A percentile compares a stretch with the other conserved stretches of the same genome.
phyloP scores from a whole-genome alignment of 306 rosid species.

The Pyrus communis region DNA sequence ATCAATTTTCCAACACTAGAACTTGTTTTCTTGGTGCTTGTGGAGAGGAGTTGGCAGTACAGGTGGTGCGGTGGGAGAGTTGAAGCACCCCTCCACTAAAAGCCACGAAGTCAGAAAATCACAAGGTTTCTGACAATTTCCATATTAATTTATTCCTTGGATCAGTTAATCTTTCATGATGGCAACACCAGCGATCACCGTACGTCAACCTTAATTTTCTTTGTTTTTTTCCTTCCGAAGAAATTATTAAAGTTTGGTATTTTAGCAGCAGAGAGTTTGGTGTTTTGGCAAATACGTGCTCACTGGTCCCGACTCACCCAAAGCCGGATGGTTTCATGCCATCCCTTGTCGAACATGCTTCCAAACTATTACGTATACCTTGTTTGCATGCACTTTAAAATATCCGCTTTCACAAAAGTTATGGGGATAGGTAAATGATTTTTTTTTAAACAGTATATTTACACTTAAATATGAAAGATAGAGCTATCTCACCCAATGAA shows the following conservation, averaged over 20 bases:
- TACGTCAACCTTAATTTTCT: background rate
- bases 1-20: no score
- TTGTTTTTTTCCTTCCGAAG: background rate
- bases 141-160: background rate
- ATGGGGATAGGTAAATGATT: no score
- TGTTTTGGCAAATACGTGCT: background rate
- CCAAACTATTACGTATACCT: no score
- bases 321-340: background rate
- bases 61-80: background rate
- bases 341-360: background rate
- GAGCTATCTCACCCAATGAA: no score
- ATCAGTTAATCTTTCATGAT: background rate
- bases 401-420: no score
- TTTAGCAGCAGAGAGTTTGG: background rate
- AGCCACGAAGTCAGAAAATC: conserved; percentile 6
- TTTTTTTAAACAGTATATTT: no score
- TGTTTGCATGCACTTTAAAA: no score
- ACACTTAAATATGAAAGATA: no score
- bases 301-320: no score
- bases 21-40: background rate
- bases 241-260: background rate
- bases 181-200: background rate
- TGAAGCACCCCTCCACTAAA: background rate
- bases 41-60: background rate
- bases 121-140: background rate